Evolutionary conservation across 441 rosid species (phyloP).

Genomic region (Gossypium schwendimanii): DNA sequence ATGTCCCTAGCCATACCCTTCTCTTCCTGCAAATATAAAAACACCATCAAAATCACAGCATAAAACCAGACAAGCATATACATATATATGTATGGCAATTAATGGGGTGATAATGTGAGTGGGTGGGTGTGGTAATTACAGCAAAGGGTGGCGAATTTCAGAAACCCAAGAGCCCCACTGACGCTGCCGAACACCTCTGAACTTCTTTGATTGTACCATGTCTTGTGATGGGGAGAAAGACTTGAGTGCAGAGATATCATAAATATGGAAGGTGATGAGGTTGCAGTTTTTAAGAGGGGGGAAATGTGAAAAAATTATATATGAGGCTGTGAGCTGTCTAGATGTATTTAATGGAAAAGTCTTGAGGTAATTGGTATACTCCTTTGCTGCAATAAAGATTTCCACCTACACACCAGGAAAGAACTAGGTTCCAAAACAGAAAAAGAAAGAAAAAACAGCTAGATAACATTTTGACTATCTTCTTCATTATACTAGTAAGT

Average conservation of each 20-base stretch:
- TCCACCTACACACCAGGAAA: constrained; percentile 30
- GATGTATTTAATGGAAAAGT: constrained; percentile 28
- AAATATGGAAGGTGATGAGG: constrained; percentile 11
- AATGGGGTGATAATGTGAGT: constrained; percentile 4
- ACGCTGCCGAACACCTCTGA: constrained; percentile 84
- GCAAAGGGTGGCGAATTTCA: constrained; percentile 76
- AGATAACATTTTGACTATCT: constrained; percentile 4
- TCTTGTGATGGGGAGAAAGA: constrained; percentile 8
- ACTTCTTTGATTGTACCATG: constrained; percentile 68
- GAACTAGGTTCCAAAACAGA: background rate
- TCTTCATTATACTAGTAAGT: background rate
- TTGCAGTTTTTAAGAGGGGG: constrained; percentile 11
- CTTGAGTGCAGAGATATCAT: constrained; percentile 16
- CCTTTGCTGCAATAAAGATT: constrained; percentile 32
- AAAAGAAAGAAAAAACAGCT: background rate
- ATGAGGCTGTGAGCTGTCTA: constrained; percentile 24
- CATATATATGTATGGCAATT: background rate
- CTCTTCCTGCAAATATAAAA: constrained; percentile 41
- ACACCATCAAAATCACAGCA: background rate
- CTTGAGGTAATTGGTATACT: background rate
- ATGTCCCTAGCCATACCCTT: constrained; percentile 89
- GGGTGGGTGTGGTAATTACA: constrained; percentile 36
- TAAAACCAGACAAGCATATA: background rate
- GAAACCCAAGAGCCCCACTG: constrained; percentile 97
- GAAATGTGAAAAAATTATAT: background rate